Evolutionary conservation across 768 basidiomycete genomes (phyloP), one percentile per base, ranked within the genome.

Genomic region (Suillus plorans): DNA sequence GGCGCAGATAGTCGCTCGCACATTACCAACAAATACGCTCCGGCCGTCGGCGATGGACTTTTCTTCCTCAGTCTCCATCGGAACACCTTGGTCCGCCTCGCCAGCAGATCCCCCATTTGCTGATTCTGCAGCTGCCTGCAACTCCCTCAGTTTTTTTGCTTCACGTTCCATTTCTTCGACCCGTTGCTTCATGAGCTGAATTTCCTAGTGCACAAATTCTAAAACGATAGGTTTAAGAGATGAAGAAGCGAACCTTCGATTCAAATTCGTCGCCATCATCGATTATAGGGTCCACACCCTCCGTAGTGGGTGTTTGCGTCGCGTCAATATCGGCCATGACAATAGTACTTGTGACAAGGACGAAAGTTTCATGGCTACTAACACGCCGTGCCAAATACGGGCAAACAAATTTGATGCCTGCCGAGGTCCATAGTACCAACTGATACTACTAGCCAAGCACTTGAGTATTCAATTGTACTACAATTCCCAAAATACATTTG

Each of bases 21-120:
- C 97, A 80, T 98, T 99, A 62, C 97, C 97, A 71, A 99, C 90
- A 76, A 95, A 98, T 52, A 99, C 79, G 79, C 95, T 97, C 78
- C 96, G 83, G 66, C 80, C 76, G 77, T 99, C 97, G 28, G 95
- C 88, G 31, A 84, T 79, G 31, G 88, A 82, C 76, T 87, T 91
- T 41, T 96, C 95, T 71, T 97, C 95, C 70, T 95, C 95, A 1
- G 87, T 88, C 70, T 91, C 90, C 84, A 87, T 88, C 61, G 85
- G 80, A 61, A 74, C 79, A 62, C 79, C 78, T 58, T 76, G 78
- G 56, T 82, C 83, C 36, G 84, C 82, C 13, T 76, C 81, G 50
- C 76, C 73, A 49, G 76, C 84, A 49, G 83, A 84, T 41, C 74
- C 78, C 67, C 77, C 76, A 69, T 80, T 78, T 68, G 84, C 85